Evolutionary conservation across 768 basidiomycete genomes (phyloP), one percentile per base, ranked within the genome.

Genomic region (Tylopilus felleus): DNA sequence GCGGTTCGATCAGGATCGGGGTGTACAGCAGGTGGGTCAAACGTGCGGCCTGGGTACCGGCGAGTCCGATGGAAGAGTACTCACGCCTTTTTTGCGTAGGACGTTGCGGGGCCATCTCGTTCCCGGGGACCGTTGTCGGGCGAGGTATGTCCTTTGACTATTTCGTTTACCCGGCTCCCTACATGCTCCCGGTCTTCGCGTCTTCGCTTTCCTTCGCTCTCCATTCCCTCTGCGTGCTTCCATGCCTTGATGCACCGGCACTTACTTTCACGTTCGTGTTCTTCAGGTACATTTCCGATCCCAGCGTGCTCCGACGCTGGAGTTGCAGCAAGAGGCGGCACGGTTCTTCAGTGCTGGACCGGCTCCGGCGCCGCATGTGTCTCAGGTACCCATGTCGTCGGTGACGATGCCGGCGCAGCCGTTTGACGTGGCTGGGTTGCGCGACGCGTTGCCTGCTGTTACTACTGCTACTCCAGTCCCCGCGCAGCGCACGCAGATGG

Each of bases 1-100:
- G 65, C 77, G 80, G 42, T 86, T 93, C 57, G 89, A 90, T 59
- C 77, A 80, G 41, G 92, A 94, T 67, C 78, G 89, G 62, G 89
- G 88, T 9, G 64, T 81, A 2, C 88, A 90, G 67, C 90, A 91
- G 76, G 90, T 92, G 63, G 22, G 68, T 64, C 27, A 8, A 33
- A 13, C 3, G 28, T 31, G 48, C 44, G 38, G 42, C 52, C 59
- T 49, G 60, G 52, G 17, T 35, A 54, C 57, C 51, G 52, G 39
- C 35, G 5, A 17, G 35, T 17, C 35, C 35, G 35, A 36, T 17
- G 35, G 16, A 16, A 17, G 35, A 17, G 19, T 43, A 36, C 51
- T 63, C 25, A 64, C 35, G 16, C 33, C 1, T 42, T 40, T 25
- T 28, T 28, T 33, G 14, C 22, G 33, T 61, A 90, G 88, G 93